Evolutionary conservation across 345 rosid species (phyloP), one percentile per base, ranked within the genome.

Genomic region (Litchi chinensis): DNA sequence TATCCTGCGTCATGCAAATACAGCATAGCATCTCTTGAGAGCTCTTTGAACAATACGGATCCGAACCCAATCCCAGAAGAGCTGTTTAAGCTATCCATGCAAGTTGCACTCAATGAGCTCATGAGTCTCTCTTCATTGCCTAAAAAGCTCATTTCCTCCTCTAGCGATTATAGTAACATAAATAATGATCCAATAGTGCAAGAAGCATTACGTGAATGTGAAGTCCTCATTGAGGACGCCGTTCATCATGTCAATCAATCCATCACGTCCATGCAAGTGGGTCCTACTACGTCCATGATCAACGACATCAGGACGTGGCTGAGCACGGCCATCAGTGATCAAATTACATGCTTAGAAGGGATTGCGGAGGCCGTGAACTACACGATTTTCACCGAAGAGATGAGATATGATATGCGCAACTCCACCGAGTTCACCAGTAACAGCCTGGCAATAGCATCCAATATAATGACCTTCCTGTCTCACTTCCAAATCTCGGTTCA

Each of bases 381-480:
- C 72, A 66, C 74, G 22, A 39, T 12, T 59, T n/a, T 73, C n/a
- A 18, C 60, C 8, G 24, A 77, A 8, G 69, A 26, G 46, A 26
- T 82, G 75, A 62, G 24, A 67, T 10, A 46, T 39, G 80, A 80
- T 67, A 78, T 82, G 84, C 62, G 28, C 26, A 80, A 68, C 78
- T 84, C 87, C 70, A 72, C 86, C 1, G 69, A 80, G 48, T 78
- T 41, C 75, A 69, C 82, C 4, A 80, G 89, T 65, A 82, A 82
- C 77, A 73, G 84, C 70, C 44, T 84, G 15, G 86, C 87, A 37
- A 65, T 82, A 39, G 80, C 73, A 16, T 56, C 86, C 7, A 65
- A 79, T 6, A 18, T 79, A 10, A 11, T 80, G 44, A 26, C 52
- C 5, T 8, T 71, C 8, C 70, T 78, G 0, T 56, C 8, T 10